phyloP scores from a whole-genome alignment of 108 stramenopile genomes.

The Chaetoceros muelleri region DNA sequence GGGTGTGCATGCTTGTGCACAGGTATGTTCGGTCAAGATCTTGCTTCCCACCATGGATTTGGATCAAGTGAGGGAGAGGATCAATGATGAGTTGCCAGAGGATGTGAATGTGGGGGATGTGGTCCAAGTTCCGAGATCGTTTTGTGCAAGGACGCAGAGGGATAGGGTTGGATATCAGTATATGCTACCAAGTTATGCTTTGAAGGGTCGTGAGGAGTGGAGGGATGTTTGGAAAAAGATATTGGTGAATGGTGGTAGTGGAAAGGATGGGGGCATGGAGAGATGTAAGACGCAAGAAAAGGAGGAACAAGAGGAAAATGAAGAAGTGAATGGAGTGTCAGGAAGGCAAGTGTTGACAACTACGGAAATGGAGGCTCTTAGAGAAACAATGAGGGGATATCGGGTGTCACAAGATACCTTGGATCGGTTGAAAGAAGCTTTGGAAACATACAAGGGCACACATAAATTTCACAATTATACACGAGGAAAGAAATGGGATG shows the following conservation, averaged over 20 bases:
- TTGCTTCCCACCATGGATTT: slow-evolving; percentile 33
- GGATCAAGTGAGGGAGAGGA: slow-evolving; percentile 36
- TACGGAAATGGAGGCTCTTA: slow-evolving; percentile 29
- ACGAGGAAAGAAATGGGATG: slow-evolving; percentile 39
- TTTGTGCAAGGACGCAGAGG: slow-evolving; percentile 87
- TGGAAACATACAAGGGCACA: slow-evolving; percentile 79
- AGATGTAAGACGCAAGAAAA: slow-evolving; percentile 13
- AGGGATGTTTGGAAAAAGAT: slow-evolving; percentile 12
- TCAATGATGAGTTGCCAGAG: slow-evolving; percentile 76
- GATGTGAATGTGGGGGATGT: slow-evolving; percentile 83
- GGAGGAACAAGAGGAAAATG: slow-evolving; percentile 17
- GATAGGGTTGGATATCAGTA: slow-evolving; percentile 93
- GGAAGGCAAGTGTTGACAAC: slow-evolving; percentile 23
- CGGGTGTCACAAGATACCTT: slow-evolving; percentile 49
- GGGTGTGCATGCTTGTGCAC: slow-evolving; percentile 87
- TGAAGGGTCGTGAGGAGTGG: slow-evolving; percentile 39
- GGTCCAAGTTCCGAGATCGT: slow-evolving; percentile 62
- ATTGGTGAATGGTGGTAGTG: slow-evolving; percentile 12
- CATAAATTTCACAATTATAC: slow-evolving; percentile 85
- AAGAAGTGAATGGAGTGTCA: too few relatives aligned
- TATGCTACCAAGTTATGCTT: slow-evolving; percentile 88
- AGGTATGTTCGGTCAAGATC: slow-evolving; percentile 81
- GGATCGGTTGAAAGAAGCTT: slow-evolving; percentile 33
- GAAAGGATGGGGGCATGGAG: background rate
- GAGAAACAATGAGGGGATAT: slow-evolving; percentile 23